Conservation (phyloP, 768 basidiomycete genomes). For the Mycena amicta region DNA sequence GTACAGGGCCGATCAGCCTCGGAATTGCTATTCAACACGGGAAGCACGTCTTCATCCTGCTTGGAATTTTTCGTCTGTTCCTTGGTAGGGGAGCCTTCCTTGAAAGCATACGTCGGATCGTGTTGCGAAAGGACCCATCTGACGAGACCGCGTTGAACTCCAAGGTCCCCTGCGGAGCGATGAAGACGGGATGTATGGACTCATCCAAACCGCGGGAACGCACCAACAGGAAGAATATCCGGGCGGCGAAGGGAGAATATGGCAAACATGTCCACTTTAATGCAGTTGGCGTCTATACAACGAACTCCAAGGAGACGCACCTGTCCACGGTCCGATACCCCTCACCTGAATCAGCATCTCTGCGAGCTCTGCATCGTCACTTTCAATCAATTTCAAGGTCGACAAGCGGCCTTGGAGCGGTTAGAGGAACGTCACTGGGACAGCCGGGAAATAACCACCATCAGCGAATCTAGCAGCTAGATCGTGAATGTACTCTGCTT, state of each 20-base stretch:
- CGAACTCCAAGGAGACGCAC: conserved; percentile 40
- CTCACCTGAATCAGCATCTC: conserved; percentile 76
- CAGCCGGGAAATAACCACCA: conserved; percentile 28
- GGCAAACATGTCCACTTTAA: conserved; percentile 95
- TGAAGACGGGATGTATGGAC: background rate
- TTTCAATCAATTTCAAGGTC: conserved; percentile 67
- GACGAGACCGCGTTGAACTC: conserved; percentile 75
- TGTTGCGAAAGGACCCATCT: conserved; percentile 71
- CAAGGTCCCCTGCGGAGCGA: conserved; percentile 66
- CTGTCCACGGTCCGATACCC: conserved; percentile 59
- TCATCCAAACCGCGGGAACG: conserved; percentile 33
- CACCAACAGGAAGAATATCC: conserved; percentile 71
- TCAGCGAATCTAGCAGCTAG: conserved; percentile 80
- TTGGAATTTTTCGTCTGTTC: conserved; percentile 22
- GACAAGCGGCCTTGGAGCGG: conserved; percentile 56
- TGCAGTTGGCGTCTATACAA: conserved; percentile 22
- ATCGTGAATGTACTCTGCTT: conserved; percentile 87
- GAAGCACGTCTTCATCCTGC: conserved; percentile 30
- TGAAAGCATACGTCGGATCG: conserved; percentile 48
- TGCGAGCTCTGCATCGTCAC: conserved; percentile 75
- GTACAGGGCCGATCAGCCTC: conserved; percentile 10
- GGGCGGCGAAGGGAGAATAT: conserved; percentile 86
- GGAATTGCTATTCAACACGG: conserved; percentile 4
- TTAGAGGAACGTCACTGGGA: background rate
- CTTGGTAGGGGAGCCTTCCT: conserved; percentile 9